A percentile compares a stretch with the other conserved stretches of the same genome.
Evolutionary conservation across 495 filamentous ascomycete species (phyloP).

Genomic region (Annulohypoxylon moriforme): DNA sequence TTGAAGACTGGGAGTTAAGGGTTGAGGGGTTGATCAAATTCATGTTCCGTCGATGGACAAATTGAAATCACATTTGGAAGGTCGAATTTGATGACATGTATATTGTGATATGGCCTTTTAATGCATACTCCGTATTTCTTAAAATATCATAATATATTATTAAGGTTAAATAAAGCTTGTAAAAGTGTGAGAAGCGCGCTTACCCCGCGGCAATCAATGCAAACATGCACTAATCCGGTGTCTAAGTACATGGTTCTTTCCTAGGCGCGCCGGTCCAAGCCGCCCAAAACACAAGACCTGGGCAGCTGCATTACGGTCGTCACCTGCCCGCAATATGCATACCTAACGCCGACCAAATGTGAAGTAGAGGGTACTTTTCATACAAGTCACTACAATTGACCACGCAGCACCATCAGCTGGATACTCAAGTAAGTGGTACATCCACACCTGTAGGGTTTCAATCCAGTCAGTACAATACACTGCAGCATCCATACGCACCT

Average conservation of each 20-base stretch:
- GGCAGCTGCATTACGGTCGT: conserved; percentile 11
- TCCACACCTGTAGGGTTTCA: neutral
- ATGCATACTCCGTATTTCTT: neutral
- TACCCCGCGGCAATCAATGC: conserved; percentile 2
- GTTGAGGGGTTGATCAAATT: neutral
- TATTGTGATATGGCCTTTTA: neutral
- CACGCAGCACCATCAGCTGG: neutral
- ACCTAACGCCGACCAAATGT: neutral
- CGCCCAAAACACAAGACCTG: conserved; percentile 19
- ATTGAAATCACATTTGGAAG: conserved; percentile 6
- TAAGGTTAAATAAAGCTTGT: no score
- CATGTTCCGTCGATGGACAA: neutral
- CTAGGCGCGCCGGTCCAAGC: conserved; percentile 3
- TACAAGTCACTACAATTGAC: neutral
- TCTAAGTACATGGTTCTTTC: neutral
- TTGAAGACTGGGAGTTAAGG: neutral
- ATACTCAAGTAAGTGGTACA: neutral
- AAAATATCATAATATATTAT: neutral
- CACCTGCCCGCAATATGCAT: conserved; percentile 15
- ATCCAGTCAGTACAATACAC: no score
- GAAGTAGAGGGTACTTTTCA: neutral
- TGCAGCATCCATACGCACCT: neutral
- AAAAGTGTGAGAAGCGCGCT: neutral
- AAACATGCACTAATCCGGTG: neutral
- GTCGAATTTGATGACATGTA: no score